Evolutionary conservation across 129 eudicot genomes (phyloP), one percentile per base, ranked within the genome.

Genomic region (Escallonia herrerae): DNA sequence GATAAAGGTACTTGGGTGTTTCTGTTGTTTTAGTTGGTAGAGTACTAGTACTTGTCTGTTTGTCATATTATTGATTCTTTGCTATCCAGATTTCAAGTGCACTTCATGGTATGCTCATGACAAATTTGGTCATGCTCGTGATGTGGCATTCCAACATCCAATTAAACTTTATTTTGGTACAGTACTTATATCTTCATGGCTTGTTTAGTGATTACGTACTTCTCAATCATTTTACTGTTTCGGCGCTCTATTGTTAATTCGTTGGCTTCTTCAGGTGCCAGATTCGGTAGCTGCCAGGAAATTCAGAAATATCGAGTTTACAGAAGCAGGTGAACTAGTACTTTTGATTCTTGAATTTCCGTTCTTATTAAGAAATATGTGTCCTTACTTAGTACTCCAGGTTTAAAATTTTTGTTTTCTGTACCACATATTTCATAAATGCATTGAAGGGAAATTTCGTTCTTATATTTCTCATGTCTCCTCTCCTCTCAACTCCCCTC

Each of bases 101-200:
- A 83, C 86, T 4, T 60, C 79, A 62, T 93, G 98, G 98, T 72
- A 67, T 52, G 87, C 91, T 56, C 80, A 82, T 81, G 95, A 81
- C 33, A 75, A 83, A 72, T 80, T 65, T 58, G 96, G 95, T 50
- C 84, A 83, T 63, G 70, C 84, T 59, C 98, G 98, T 75, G 91
- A 88, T 58, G 76, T 77, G 55, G 81, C 95, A 37, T 93, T 93
- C 75, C 95, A 85, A 67, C 98, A 93, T 77, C 98, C 98, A 43
- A 88, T 93, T 45, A 93, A 93, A 77, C 64, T 93, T 6, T 93
- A 93, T 77, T 82, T 93, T 70, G 97, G 97, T 87, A 87, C n/a
- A 73, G 40, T 64, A 40, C 49, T 61, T 22, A 58, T 43, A 72
- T 71, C 63, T 40, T 64, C 40, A 48, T 69, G 67, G 64, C 63